Conservation (phyloP, 176 grass and related monocot species). For the Triticum urartu region DNA sequence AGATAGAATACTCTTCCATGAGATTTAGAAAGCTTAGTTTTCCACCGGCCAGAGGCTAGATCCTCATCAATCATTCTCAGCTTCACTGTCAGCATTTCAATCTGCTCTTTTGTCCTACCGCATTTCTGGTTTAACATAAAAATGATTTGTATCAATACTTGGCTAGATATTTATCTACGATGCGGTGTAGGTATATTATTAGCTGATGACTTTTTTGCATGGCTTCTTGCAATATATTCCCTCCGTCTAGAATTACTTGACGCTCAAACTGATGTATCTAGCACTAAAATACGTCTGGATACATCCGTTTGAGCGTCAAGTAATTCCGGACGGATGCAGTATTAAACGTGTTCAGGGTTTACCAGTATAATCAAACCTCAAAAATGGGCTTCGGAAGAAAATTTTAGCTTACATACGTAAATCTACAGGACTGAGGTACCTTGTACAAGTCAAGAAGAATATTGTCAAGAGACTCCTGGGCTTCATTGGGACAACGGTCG, state of each 20-base stretch:
- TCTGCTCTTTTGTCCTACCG: conserved; percentile 63
- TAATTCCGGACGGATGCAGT: not conserved
- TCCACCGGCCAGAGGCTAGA: conserved; percentile 72
- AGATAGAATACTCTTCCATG: conserved; percentile 59
- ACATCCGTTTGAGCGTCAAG: no score
- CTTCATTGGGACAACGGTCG: conserved; percentile 51
- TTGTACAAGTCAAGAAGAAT: conserved; percentile 70
- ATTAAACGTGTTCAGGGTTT: not conserved
- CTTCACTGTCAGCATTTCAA: conserved; percentile 60
- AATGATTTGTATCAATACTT: conserved; percentile 14
- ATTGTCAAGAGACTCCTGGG: conserved; percentile 65
- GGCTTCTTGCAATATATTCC: not conserved
- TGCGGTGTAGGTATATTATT: not conserved
- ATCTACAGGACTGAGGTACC: conserved; percentile 26
- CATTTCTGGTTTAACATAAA: conserved; percentile 65
- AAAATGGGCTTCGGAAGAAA: not conserved
- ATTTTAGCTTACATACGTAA: not conserved
- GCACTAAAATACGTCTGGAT: no score
- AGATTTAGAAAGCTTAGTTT: conserved; percentile 56
- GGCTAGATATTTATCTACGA: not conserved
- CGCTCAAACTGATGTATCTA: no score
- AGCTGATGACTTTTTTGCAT: not conserved
- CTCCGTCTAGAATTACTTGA: no score
- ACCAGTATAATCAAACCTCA: conserved; percentile 9
- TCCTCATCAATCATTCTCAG: conserved; percentile 67